Base-by-base conservation (phyloP, 192 early-diverging fungal genomes). In the Umbelopsis sp. region DNA sequence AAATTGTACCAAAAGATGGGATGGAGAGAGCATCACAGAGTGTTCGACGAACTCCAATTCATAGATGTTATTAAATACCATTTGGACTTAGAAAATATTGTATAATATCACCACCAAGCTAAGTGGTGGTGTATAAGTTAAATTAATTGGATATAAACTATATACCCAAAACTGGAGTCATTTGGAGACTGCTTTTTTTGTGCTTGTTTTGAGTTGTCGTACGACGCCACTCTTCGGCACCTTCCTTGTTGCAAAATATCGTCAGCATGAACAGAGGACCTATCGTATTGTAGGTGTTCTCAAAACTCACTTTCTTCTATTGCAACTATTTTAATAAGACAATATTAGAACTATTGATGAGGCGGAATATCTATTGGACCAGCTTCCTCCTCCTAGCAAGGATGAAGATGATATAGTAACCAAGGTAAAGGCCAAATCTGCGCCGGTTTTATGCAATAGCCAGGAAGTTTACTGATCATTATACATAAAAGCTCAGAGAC, bases 311-410 rank as follows among this genome's bases (percentile, higher is more conserved):
- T 29, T 54, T 12, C n/a, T 68, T 12, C 14, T 67, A 43, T 41
- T 36, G 22, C 2, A 20, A 14, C 14, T n/a, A 11, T 20, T 14
- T 62, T 16, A 17, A 3, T 4, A 5, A 17, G 2, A 20, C 52
- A 34, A 9, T 47, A 17, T 22, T 53, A 80, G 78, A 36, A 59
- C 66, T 4, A 80, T 80, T 70, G 78, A 80, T 69, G 78, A 80
- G 45, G 78, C 78, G 22, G 78, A 80, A 62, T 74, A 29, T 21
- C 50, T 80, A 22, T 50, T 80, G 32, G 78, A 80, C 34, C 78
- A 80, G 69, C 10, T 80, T 9, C 73, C 73, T 43, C 69, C 70
- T 65, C 78, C 78, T 24, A 73, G 72, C 21, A 72, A 74, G 56
- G 78, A 76, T 26, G 78, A 80, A 47, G 78, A 74, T 44, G 41